Evolutionary conservation across 2,329 filamentous ascomycete species (phyloP), one percentile per base, ranked within the genome.

Genomic region (Epichloe typhina): DNA sequence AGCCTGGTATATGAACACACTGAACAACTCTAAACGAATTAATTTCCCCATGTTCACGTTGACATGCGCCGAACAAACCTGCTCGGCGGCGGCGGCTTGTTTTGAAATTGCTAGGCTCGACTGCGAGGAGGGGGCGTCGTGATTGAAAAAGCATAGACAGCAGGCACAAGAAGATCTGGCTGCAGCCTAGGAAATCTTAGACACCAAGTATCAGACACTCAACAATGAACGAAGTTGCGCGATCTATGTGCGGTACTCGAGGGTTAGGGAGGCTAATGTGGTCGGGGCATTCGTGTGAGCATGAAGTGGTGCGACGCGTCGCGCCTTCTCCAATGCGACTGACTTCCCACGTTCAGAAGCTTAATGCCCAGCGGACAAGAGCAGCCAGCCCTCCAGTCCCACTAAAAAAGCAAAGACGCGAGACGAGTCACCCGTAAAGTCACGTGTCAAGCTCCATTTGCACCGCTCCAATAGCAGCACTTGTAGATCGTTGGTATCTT

Each of bases 11-110:
- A 31, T 37, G 15, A 51, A 73, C 83, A 57, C 75, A 93, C 88
- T 96, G 73, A 86, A 95, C 55, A 98, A 77, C 75, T 97, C 91
- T 49, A 98, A 82, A 55, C 89, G 84, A 63, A 95, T 87, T 62
- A 98, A 84, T 71, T 97, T 97, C 58, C 91, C 91, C 93, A 98
- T 97, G 56, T 67, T 83, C 72, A 66, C 58, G 53, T 23, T 15
- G 13, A 26, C 21, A 43, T 44, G 23, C 23, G 43, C 23, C 19
- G 38, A 37, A 13, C 19, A 26, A 12, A 26, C 23, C 19, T 43
- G 40, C 19, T 23, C 35, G 31, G 40, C 8, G 21, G 40, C 8
- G 21, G 33, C 40, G 39, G 40, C 40, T 19, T 43, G 15, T 15
- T 36, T 38, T 36, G 19, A 21, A 12, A 44, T 5, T 44, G 33